These are phyloP conservation scores for Beta corolliflora DNA, from an alignment of 179 eudicot species.

Conservation along the genomic window DNA sequence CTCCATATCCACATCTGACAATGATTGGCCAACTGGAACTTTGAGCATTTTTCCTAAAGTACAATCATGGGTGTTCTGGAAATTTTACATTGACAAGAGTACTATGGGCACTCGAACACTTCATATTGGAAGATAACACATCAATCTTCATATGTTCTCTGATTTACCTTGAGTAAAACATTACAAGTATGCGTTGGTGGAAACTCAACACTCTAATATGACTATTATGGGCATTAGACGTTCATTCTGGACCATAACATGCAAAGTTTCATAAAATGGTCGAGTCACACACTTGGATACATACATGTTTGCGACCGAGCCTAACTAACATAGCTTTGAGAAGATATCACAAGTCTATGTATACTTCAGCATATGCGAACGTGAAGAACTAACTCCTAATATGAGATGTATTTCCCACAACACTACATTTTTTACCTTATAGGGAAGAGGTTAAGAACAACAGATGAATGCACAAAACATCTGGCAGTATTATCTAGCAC, in stretches of 20 bases:
- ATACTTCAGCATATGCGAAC: background rate
- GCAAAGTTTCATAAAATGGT: background rate
- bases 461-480: background rate
- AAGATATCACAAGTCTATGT: background rate
- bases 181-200: background rate
- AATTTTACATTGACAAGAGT: background rate
- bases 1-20: background rate
- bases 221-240: background rate
- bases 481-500: background rate
- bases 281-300: background rate
- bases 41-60: no score
- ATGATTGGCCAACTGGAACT: background rate
- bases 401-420: background rate
- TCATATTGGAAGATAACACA: background rate
- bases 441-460: background rate
- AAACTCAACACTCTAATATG: background rate
- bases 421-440: background rate
- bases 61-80: background rate
- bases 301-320: no score
- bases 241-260: background rate
- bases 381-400: background rate
- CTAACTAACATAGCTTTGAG: background rate
- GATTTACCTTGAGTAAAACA: background rate
- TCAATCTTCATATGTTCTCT: background rate
- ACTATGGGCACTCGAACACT: background rate